Conservation (phyloP, 2,329 filamentous ascomycete genomes). For the Corinectria fuckeliana region DNA sequence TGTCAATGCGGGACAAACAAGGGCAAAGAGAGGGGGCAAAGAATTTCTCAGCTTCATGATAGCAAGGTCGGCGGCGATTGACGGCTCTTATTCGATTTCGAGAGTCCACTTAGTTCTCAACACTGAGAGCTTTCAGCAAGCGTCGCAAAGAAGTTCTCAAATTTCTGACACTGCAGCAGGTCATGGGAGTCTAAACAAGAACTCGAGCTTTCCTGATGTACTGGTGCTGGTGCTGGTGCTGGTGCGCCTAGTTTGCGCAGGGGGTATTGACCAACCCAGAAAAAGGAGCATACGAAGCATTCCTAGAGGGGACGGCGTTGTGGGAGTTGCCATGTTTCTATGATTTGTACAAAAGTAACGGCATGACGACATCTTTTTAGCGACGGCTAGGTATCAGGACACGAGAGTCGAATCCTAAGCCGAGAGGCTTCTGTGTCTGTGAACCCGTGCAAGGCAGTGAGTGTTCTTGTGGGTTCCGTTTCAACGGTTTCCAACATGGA, state of each 20-base stretch:
- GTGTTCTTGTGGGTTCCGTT: not conserved
- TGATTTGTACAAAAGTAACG: not conserved
- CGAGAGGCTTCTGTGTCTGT: not conserved
- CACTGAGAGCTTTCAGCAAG: not conserved
- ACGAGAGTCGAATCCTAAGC: not conserved
- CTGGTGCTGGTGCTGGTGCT: not conserved
- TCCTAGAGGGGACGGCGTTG: not conserved
- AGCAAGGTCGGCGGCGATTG: too few species aligned
- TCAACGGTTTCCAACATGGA: not conserved
- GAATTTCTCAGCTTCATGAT: not conserved
- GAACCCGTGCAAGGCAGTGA: not conserved
- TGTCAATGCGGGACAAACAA: slow-evolving; percentile 6
- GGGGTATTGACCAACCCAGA: too few species aligned
- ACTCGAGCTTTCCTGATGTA: not conserved
- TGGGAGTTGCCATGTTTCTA: not conserved
- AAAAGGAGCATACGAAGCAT: not conserved
- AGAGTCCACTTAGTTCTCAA: too few species aligned
- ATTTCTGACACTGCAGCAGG: not conserved
- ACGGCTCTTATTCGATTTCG: not conserved
- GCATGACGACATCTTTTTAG: not conserved
- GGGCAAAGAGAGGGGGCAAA: not conserved
- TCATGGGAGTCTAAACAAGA: not conserved
- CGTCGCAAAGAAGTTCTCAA: too few species aligned
- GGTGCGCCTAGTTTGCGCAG: too few species aligned
- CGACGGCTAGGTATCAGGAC: not conserved